These are phyloP conservation scores for Syncephalastrum monosporum DNA, from an alignment of 371 early-diverging fungal genomes.

Conservation along the genomic window DNA sequence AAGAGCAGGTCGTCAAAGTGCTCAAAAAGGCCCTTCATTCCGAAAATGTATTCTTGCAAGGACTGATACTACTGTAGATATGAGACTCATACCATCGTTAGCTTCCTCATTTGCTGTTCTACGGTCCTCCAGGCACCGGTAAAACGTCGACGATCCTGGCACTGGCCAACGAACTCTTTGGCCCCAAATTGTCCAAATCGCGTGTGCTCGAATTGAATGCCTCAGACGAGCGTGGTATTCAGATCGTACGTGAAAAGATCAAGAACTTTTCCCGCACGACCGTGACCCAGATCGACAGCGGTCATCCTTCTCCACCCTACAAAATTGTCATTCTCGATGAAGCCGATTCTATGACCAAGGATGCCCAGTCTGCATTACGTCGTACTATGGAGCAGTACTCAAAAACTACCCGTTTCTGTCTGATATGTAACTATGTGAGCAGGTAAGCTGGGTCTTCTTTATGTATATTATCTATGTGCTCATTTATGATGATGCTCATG, in stretches of 20 bases:
- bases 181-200: conserved; percentile 71
- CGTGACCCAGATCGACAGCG: conserved; percentile 48
- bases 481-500: neutral
- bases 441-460: conserved; percentile 42
- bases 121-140: conserved; percentile 99
- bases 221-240: conserved; percentile 98
- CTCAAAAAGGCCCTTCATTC: conserved; percentile 83
- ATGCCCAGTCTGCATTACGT: conserved; percentile 98
- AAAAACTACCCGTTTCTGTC: conserved; percentile 94
- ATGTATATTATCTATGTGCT: conserved; percentile 7
- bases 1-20: conserved; percentile 88
- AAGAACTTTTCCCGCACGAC: conserved; percentile 93
- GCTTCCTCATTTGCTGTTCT: conserved; percentile 98
- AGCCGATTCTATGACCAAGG: conserved; percentile 98
- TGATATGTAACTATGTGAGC: conserved; percentile 97
- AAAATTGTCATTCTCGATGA: conserved; percentile 99
- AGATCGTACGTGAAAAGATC: conserved; percentile 93
- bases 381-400: conserved; percentile 99
- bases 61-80: neutral
- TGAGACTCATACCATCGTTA: conserved; percentile 61
- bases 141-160: conserved; percentile 99
- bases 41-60: conserved; percentile 57
- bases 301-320: conserved; percentile 75
- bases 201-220: conserved; percentile 99
- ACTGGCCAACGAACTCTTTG: conserved; percentile 82